These are phyloP conservation scores for Microstroma glucosiphilum DNA, from an alignment of 1,284 basidiomycete genomes.

Conservation along the genomic window DNA sequence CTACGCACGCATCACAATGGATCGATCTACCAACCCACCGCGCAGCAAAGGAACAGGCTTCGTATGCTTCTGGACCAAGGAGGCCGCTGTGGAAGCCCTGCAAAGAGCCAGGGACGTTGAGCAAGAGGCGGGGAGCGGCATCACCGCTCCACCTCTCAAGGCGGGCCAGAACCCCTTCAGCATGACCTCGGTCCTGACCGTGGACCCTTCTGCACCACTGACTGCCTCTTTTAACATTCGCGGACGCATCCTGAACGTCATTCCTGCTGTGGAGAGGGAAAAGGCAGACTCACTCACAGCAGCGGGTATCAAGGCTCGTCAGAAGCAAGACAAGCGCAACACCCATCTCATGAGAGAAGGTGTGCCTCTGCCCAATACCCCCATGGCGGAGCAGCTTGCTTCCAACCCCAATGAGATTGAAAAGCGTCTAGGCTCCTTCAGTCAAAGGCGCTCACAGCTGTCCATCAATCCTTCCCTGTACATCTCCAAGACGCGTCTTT, in stretches of 20 bases:
- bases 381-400: conserved; percentile 22
- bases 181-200: conserved; percentile 57
- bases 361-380: conserved; percentile 42
- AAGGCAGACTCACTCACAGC: conserved; percentile 80
- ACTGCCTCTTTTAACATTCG: conserved; percentile 80
- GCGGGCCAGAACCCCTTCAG: conserved; percentile 34
- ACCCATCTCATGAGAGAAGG: conserved; percentile 90
- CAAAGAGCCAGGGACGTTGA: conserved; percentile 60
- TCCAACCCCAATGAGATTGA: conserved; percentile 35
- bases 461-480: conserved; percentile 84
- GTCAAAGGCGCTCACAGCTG: conserved; percentile 50
- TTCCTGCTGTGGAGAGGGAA: conserved; percentile 82
- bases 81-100: conserved; percentile 78
- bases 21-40: conserved; percentile 62
- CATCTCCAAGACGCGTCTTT: conserved; percentile 87
- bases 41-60: conserved; percentile 92
- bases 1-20: conserved; percentile 87
- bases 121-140: conserved; percentile 23
- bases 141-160: conserved; percentile 19
- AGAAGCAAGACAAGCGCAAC: conserved; percentile 91
- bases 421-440: conserved; percentile 37
- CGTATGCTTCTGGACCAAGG: conserved; percentile 92
- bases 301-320: conserved; percentile 67
- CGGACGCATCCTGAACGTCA: conserved; percentile 84
- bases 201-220: conserved; percentile 84